phyloP scores from a whole-genome alignment of 2,329 filamentous ascomycete species.

The Colletotrichum incanum region DNA sequence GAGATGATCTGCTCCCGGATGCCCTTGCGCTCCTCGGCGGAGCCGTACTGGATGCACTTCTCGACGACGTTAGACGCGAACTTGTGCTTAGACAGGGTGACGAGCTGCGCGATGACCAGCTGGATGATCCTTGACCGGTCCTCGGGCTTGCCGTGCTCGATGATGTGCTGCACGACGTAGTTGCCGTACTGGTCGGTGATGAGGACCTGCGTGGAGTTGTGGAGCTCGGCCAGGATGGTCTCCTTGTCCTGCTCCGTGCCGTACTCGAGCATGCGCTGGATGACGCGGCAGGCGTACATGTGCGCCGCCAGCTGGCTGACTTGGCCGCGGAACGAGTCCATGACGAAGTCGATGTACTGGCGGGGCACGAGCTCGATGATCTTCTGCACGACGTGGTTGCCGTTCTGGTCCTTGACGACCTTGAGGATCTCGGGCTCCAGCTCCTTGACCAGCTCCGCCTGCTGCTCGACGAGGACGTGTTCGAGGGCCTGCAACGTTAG shows the following conservation, averaged over 20 bases:
- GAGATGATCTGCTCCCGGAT: constrained; percentile 78
- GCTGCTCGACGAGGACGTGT: constrained; percentile 92
- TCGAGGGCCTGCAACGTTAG: constrained; percentile 78
- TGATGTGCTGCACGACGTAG: constrained; percentile 95
- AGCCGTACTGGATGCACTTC: constrained; percentile 85
- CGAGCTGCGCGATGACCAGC: constrained; percentile 79
- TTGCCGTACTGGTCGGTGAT: constrained; percentile 94
- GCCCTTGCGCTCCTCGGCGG: constrained; percentile 76
- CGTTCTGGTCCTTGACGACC: constrained; percentile 89
- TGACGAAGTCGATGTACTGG: constrained; percentile 87
- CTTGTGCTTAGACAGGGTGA: constrained; percentile 91
- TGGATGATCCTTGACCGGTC: constrained; percentile 82
- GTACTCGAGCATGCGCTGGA: constrained; percentile 91
- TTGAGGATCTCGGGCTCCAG: constrained; percentile 82
- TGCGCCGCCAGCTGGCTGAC: constrained; percentile 83
- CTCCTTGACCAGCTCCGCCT: constrained; percentile 86
- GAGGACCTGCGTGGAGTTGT: constrained; percentile 78
- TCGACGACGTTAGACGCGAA: constrained; percentile 98
- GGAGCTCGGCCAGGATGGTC: constrained; percentile 84
- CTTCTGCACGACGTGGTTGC: constrained; percentile 97
- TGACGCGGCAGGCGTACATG: constrained; percentile 90
- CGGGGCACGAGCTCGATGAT: constrained; percentile 86
- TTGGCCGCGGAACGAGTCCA: constrained; percentile 83
- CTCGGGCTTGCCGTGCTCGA: constrained; percentile 81
- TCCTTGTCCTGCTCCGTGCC: constrained; percentile 80